phyloP scores from a whole-genome alignment of 73 alveolate genomes.

The Paramecium bursaria region DNA sequence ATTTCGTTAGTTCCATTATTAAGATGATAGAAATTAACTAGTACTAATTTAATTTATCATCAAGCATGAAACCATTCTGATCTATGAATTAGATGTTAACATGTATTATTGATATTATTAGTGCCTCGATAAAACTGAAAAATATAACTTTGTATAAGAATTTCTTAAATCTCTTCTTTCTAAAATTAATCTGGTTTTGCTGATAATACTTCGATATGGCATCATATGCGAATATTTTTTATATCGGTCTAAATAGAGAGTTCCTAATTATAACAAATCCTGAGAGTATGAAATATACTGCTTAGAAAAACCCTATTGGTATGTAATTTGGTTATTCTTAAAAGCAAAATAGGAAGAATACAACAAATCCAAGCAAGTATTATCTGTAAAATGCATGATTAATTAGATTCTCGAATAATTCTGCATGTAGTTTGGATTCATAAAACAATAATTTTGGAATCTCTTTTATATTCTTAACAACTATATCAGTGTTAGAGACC shows the following conservation, averaged over 20 bases:
- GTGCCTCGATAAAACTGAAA: constrained; percentile 16
- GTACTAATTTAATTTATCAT: background rate
- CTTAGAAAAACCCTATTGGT: constrained; percentile 22
- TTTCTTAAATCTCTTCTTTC: constrained; percentile 22
- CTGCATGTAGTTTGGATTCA: constrained; percentile 39
- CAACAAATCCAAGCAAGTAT: background rate
- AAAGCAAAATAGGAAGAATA: constrained; percentile 6
- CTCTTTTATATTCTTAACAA: constrained; percentile 18
- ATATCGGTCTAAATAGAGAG: background rate
- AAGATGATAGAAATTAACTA: background rate
- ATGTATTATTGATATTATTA: background rate
- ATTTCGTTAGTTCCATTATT: constrained; percentile 29
- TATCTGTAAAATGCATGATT: constrained; percentile 19
- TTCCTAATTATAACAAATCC: too few relatives aligned
- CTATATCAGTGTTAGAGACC: constrained; percentile 3
- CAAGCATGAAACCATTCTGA: background rate
- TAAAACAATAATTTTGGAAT: background rate
- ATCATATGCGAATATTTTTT: background rate
- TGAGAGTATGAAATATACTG: background rate
- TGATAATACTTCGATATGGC: background rate
- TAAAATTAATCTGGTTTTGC: constrained; percentile 35
- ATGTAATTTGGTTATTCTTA: background rate
- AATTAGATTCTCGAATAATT: constrained; percentile 37
- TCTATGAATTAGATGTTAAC: background rate
- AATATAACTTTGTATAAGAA: constrained; percentile 40